Conservation (phyloP, 2,329 filamentous ascomycete genomes). For the Aspergillus bombycis region DNA sequence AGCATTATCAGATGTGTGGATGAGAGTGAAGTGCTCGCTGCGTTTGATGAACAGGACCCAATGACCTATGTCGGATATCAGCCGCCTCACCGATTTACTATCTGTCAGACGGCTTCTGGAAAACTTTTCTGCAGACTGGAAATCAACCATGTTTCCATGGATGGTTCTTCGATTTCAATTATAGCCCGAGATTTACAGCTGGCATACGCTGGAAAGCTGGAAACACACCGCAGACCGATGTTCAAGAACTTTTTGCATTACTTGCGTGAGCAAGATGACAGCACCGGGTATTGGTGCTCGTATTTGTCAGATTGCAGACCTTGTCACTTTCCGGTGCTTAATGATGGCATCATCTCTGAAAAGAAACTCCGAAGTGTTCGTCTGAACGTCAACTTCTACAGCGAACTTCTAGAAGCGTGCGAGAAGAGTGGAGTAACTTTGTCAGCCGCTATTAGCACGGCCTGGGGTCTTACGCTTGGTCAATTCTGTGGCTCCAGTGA, state of each 20-base stretch:
- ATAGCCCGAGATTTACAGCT: slow-evolving; percentile 50
- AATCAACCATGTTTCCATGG: slow-evolving; percentile 56
- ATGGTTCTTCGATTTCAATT: slow-evolving; percentile 55
- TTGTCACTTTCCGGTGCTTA: slow-evolving; percentile 40
- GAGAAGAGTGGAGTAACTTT: slow-evolving; percentile 50
- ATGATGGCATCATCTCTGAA: slow-evolving; percentile 26
- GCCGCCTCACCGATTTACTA: slow-evolving; percentile 51
- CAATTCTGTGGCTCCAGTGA: slow-evolving; percentile 70
- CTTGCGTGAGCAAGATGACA: slow-evolving; percentile 29
- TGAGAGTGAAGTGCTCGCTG: slow-evolving; percentile 33
- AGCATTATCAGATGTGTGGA: slow-evolving; percentile 34
- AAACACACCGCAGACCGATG: slow-evolving; percentile 36
- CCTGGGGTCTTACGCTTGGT: slow-evolving; percentile 69
- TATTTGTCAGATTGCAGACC: slow-evolving; percentile 40
- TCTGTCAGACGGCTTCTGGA: slow-evolving; percentile 45
- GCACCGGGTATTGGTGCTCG: slow-evolving; percentile 42
- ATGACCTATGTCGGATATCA: slow-evolving; percentile 29
- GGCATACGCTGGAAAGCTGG: slow-evolving; percentile 50
- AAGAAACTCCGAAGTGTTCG: slow-evolving; percentile 35
- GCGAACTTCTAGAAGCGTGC: slow-evolving; percentile 42
- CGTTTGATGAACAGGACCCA: slow-evolving; percentile 32
- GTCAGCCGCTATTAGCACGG: slow-evolving; percentile 65
- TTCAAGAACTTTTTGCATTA: slow-evolving; percentile 42
- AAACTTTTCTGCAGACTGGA: slow-evolving; percentile 52
- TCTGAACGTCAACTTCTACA: slow-evolving; percentile 33